Evolutionary conservation across 345 rosid genomes (phyloP).

Genomic region (Eutrema yunnanense): DNA sequence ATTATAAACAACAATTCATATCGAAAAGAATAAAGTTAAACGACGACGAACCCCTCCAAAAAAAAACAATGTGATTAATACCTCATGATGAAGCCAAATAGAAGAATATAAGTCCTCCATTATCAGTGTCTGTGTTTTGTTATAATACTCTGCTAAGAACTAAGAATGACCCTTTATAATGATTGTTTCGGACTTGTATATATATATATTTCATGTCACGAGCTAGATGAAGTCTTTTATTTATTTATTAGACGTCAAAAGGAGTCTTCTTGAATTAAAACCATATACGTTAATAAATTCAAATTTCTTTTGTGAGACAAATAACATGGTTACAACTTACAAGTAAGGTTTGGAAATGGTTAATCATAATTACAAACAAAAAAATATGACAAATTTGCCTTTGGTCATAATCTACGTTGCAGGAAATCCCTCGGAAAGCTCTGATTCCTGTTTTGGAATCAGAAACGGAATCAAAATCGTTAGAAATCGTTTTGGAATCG

Average conservation of each 20-base stretch:
- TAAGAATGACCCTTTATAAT: not conserved
- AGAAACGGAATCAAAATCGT: no score
- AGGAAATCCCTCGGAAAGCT: no score
- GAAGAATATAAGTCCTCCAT: conserved; percentile 21
- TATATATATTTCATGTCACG: not conserved
- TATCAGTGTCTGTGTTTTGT: not conserved
- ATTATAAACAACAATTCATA: not conserved
- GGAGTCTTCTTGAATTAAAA: not conserved
- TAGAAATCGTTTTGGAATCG: no score
- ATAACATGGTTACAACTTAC: not conserved
- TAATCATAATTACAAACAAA: no score
- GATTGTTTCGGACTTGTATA: not conserved
- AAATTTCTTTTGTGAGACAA: not conserved
- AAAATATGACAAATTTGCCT: not conserved
- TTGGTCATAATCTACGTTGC: no score
- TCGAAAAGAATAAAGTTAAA: not conserved
- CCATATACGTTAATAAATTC: not conserved
- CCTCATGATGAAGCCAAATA: conserved; percentile 26
- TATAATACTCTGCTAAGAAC: conserved; percentile 21
- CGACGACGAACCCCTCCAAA: no score
- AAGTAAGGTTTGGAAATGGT: not conserved
- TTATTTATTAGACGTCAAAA: not conserved
- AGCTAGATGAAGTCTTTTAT: not conserved
- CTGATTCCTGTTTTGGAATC: no score
- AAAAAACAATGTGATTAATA: not conserved